A percentile compares a stretch with the other conserved stretches of the same genome.
Conservation (phyloP, 2,329 filamentous ascomycete genomes). For the Amphichorda felina region DNA sequence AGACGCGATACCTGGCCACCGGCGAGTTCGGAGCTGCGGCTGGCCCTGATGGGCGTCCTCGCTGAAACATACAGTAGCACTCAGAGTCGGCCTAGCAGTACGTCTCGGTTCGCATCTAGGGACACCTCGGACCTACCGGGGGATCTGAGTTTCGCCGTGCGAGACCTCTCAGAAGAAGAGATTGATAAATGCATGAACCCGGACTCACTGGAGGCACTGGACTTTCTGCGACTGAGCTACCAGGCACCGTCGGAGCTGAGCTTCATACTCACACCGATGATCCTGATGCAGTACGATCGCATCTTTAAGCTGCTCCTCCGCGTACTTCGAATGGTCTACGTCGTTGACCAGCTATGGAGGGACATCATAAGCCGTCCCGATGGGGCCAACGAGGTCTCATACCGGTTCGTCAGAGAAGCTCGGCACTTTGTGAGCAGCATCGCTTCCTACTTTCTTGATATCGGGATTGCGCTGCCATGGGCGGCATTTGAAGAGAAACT, state of each 20-base stretch:
- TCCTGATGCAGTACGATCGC: slow-evolving; percentile 70
- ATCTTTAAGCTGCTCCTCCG: slow-evolving; percentile 74
- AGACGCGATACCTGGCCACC: slow-evolving; percentile 81
- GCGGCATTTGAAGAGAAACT: slow-evolving; percentile 55
- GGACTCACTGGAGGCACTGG: slow-evolving; percentile 74
- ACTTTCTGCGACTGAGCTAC: slow-evolving; percentile 84
- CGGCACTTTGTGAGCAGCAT: slow-evolving; percentile 68
- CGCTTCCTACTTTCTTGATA: slow-evolving; percentile 68
- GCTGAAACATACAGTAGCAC: slow-evolving; percentile 58
- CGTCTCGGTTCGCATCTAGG: slow-evolving; percentile 6
- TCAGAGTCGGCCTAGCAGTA: slow-evolving; percentile 7
- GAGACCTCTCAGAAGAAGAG: slow-evolving; percentile 66
- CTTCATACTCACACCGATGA: slow-evolving; percentile 57
- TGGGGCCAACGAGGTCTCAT: slow-evolving; percentile 15
- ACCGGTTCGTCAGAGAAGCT: slow-evolving; percentile 62
- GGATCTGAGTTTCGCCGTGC: slow-evolving; percentile 70
- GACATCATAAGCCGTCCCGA: slow-evolving; percentile 28
- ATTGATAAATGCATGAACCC: slow-evolving; percentile 77
- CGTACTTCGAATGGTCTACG: slow-evolving; percentile 66
- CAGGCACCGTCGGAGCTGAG: slow-evolving; percentile 61
- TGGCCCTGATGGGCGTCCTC: slow-evolving; percentile 78
- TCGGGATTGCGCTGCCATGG: slow-evolving; percentile 67
- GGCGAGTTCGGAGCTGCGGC: slow-evolving; percentile 80
- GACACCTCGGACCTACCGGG: slow-evolving; percentile 43
- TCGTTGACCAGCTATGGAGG: slow-evolving; percentile 53